phyloP scores from a whole-genome alignment of 805 yeast genomes.

The Myxozyma melibiosi region DNA sequence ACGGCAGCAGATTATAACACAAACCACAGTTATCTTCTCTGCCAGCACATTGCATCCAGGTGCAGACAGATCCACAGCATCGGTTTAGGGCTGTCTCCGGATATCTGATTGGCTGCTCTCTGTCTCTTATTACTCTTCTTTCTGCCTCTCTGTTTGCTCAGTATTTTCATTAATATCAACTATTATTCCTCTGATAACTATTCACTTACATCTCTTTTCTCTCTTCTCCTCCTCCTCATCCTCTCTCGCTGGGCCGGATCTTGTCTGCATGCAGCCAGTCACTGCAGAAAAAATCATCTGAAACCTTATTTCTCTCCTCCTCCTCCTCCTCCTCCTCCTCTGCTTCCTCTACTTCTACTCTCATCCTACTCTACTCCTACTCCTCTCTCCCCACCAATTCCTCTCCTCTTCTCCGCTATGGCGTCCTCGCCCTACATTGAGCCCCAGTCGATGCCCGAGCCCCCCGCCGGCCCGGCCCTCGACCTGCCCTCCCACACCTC shows the following conservation, averaged over 20 bases:
- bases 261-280: background rate
- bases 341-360: background rate
- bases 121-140: too few species aligned
- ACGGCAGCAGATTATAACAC: too few species aligned
- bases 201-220: background rate
- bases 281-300: background rate
- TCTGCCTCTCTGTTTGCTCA: too few species aligned
- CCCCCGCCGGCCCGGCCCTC: background rate
- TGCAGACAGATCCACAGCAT: too few species aligned
- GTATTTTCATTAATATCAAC: too few species aligned
- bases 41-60: too few species aligned
- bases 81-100: too few species aligned
- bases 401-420: slow-evolving; percentile 3
- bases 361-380: background rate
- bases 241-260: background rate
- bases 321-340: background rate
- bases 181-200: too few species aligned
- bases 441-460: slow-evolving; percentile 5
- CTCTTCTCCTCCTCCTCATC: background rate
- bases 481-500: background rate
- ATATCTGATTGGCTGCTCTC: too few species aligned
- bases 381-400: background rate
- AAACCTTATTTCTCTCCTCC: background rate
- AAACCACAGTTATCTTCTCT: too few species aligned
- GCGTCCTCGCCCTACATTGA: slow-evolving; percentile 28